Base-by-base conservation (phyloP, 2,329 filamentous ascomycete species). In the Paramyrothecium sp. region DNA sequence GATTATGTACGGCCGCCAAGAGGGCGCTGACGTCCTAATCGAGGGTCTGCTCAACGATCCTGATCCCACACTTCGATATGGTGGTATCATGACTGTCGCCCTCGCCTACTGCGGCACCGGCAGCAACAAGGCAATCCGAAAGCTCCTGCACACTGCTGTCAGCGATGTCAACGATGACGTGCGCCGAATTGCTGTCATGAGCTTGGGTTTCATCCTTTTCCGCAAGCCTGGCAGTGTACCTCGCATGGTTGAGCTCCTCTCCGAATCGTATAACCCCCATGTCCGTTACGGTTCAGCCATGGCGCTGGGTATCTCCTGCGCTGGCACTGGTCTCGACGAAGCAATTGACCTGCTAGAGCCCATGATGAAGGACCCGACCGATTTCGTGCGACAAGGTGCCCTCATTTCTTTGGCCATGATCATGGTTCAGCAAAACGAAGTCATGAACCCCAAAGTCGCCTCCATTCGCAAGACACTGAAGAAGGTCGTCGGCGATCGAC, bases 121-220 rank as follows among this genome's bases (percentile, higher is more conserved):
- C 63, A 97, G 93, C 84, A 99, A 99, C 82, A 98, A 98, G 81
- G 95, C 96, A 22, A 95, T 99, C 53, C 89, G 96, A 55, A 96
- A 95, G 76, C 83, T 99, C 30, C 86, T 99, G 12, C 95, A 99
- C 71, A 91, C 95, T 59, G 95, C 95, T 56, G 96, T 99, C 62
- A 98, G 93, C 73, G 95, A 99, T 76, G 95, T 98, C 62, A 98
- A 93, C 68, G 95, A 99, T 67, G 95, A 99, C 73, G 95, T 99
- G 38, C 91, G 95, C 65, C 87, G 95, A 67, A 92, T 96, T 60
- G 95, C 95, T 13, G 95, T 99, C 61, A 96, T 99, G 90, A 96
- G 92, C 75, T 84, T 99, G 71, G 95, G 95, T 47, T 99, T 99
- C 76, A 97, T 99, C 63, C 85, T 99, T 26, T 99, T 99, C 89